A percentile compares a stretch with the other conserved stretches of the same genome.
Evolutionary conservation across 495 filamentous ascomycete genomes (phyloP).

Genomic region (Chaetomidium leptoderma): DNA sequence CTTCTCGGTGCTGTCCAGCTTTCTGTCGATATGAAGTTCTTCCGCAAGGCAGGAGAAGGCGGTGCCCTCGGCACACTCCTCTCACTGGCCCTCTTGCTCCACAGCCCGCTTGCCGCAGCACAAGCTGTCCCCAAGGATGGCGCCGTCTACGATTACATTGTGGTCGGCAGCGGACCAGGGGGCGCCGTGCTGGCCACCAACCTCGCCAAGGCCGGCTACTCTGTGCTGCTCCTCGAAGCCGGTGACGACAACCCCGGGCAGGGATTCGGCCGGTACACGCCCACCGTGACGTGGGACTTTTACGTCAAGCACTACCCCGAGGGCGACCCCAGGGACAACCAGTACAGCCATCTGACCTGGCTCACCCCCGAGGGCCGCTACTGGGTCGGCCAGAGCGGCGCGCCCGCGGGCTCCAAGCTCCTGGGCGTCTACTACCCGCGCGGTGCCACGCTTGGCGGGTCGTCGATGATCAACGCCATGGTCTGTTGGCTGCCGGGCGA

Average conservation of each 20-base stretch:
- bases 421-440: constrained; percentile 6
- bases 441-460: constrained; percentile 3
- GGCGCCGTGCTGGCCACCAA: not conserved
- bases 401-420: constrained; percentile 3
- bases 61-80: constrained; percentile 7
- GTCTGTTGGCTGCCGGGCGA: constrained; percentile 7
- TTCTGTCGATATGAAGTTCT: constrained; percentile 13
- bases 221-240: not conserved
- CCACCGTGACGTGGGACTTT: constrained; percentile 5
- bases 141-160: constrained; percentile 19
- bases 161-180: constrained; percentile 1
- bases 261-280: constrained; percentile 1
- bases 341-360: constrained; percentile 9
- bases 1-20: no score
- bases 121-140: constrained; percentile 9
- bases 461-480: constrained; percentile 9
- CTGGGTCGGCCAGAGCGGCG: constrained; percentile 7
- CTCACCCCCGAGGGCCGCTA: constrained; percentile 1
- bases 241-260: constrained; percentile 7
- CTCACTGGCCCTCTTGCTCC: constrained; percentile 9
- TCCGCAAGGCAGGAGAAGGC: not conserved
- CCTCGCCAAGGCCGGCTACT: constrained; percentile 5
- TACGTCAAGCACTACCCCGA: constrained; percentile 11
- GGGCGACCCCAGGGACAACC: constrained; percentile 5
- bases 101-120: constrained; percentile 1